These are phyloP conservation scores for Solanum clarkiae DNA, from an alignment of 257 asterid genomes.

Conservation along the genomic window DNA sequence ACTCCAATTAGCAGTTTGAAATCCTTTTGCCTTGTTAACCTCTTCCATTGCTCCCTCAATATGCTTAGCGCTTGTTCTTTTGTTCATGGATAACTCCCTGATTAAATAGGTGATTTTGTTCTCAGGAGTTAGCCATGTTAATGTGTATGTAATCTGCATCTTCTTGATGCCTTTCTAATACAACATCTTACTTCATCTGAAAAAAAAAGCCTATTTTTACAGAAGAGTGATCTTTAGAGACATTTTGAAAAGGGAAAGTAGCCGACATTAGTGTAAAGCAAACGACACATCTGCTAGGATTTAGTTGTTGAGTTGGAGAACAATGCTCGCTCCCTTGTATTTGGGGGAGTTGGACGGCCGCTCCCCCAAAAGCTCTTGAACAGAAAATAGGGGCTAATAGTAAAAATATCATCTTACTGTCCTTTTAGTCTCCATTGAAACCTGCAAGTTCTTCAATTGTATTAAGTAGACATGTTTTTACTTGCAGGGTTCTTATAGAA, in stretches of 20 bases:
- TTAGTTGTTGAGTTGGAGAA: neutral
- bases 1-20: no score
- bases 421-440: neutral
- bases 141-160: no score
- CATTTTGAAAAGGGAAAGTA: neutral
- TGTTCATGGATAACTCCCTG: no score
- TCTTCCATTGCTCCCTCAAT: no score
- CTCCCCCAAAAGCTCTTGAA: neutral
- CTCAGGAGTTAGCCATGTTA: no score
- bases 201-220: neutral
- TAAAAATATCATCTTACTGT: neutral
- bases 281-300: neutral
- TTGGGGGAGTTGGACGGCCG: no score
- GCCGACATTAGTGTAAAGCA: neutral
- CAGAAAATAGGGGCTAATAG: neutral
- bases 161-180: no score
- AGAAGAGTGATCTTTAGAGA: neutral
- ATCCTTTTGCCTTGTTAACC: no score
- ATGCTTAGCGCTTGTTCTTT: no score
- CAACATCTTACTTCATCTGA: no score
- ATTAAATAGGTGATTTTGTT: no score
- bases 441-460: neutral
- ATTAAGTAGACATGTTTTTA: neutral
- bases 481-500: slow-evolving; percentile 15
- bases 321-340: no score